These are phyloP conservation scores for Nigrospora osmanthi DNA, from an alignment of 2,329 filamentous ascomycete species.

Conservation along the genomic window DNA sequence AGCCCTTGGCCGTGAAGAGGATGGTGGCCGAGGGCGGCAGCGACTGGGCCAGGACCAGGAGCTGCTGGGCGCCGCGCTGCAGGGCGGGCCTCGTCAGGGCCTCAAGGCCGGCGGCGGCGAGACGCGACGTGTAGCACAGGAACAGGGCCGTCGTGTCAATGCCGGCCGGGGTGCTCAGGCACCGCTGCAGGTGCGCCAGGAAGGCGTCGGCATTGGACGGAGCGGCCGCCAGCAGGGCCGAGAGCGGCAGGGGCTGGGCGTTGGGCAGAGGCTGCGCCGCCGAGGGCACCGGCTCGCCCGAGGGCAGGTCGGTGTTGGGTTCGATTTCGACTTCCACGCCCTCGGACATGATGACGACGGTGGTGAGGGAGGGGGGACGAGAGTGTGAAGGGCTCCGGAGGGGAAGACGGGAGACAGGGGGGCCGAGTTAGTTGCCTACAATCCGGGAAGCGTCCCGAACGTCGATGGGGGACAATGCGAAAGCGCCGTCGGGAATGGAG, in stretches of 20 bases:
- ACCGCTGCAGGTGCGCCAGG: constrained; percentile 48
- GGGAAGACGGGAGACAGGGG: no score
- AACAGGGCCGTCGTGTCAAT: constrained; percentile 64
- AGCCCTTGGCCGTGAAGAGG: constrained; percentile 27
- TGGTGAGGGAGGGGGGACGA: background rate
- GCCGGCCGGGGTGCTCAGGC: constrained; percentile 60
- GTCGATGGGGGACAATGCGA: no score
- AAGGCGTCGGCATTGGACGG: constrained; percentile 42
- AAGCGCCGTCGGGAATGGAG: no score
- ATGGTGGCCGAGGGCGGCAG: constrained; percentile 43
- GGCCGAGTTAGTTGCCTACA: no score
- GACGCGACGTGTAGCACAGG: constrained; percentile 58
- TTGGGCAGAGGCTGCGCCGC: constrained; percentile 13
- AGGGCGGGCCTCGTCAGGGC: constrained; percentile 49
- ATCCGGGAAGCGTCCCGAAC: no score
- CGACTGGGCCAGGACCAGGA: constrained; percentile 43
- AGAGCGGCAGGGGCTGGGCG: constrained; percentile 14
- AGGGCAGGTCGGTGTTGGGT: constrained; percentile 24
- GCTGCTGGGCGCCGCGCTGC: constrained; percentile 38
- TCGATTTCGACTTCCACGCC: constrained; percentile 9
- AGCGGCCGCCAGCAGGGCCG: constrained; percentile 22
- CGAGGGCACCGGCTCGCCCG: constrained; percentile 26
- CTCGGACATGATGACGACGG: background rate
- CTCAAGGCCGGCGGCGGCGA: constrained; percentile 43
- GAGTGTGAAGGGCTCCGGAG: no score